A percentile compares a stretch with the other conserved stretches of the same genome.
phyloP scores from a whole-genome alignment of 139 green algal species.

The Chlamydomonas sp. region DNA sequence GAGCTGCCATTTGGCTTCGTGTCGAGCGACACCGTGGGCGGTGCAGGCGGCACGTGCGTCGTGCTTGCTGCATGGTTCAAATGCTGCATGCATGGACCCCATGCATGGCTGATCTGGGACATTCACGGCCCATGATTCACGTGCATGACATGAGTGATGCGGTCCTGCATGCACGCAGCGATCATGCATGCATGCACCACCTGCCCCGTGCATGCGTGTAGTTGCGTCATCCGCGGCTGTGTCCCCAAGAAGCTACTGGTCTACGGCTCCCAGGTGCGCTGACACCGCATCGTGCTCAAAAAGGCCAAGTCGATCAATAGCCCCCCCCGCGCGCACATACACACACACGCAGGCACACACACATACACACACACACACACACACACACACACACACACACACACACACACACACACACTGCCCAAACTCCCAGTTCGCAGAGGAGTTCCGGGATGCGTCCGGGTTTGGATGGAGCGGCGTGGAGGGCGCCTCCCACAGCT shows the following conservation, averaged over 20 bases:
- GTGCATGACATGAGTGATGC: too few relatives aligned
- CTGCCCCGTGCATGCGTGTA: too few relatives aligned
- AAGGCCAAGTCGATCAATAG: too few relatives aligned
- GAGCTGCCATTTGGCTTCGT: conserved; percentile 90
- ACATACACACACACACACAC: too few relatives aligned
- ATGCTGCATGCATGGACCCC: background rate
- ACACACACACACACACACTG: too few relatives aligned
- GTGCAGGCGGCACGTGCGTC: conserved; percentile 74
- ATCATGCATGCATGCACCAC: too few relatives aligned
- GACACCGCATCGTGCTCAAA: too few relatives aligned
- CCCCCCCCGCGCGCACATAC: too few relatives aligned
- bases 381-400: too few relatives aligned
- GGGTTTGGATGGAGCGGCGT: conserved; percentile 62
- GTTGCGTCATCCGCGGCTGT: conserved; percentile 94
- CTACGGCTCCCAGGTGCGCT: conserved; percentile 57
- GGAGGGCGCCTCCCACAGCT: conserved; percentile 32
- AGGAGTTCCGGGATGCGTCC: conserved; percentile 56
- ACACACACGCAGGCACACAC: too few relatives aligned
- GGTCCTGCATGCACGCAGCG: too few relatives aligned
- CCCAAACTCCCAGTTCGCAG: conserved; percentile 49
- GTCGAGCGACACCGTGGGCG: conserved; percentile 61
- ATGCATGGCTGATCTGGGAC: background rate
- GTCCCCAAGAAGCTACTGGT: conserved; percentile 99
- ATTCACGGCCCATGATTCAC: too few relatives aligned
- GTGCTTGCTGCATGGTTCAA: background rate